Base-by-base conservation (phyloP, 139 green algal genomes). In the Coelastrella sp. region DNA sequence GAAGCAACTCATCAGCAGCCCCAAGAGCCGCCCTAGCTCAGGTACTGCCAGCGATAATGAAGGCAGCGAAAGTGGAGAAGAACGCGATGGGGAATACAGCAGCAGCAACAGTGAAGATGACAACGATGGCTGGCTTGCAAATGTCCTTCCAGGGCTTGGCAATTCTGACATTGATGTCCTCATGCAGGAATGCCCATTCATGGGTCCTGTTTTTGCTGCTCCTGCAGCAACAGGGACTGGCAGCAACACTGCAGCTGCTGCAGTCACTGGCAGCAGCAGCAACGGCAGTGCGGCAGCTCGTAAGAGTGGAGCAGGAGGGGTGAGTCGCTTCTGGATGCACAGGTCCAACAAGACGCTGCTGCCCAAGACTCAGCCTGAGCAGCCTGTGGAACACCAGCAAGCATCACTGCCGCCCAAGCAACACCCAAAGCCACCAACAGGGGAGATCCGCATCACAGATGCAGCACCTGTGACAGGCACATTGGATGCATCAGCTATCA, bases 1-100 rank as follows among this genome's bases (percentile, higher is more conserved):
- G 53, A 64, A 27, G 21, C 17, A 64, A 21, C 21, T 9, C 17
- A 64, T n/a, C 3, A 9, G 5, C 53, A 64, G 53, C 21, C 6
- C 1, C 21, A 9, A 64, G 21, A n/a, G 21, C 53, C 53, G 53
- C 1, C 53, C 19, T 32, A 64, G 19, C 6, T 64, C 53, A 9
- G 53, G 53, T 19, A 32, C 53, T 64, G 17, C 53, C 2, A 64
- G 53, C 5, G 53, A 64, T 27, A 21, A 64, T 64, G 53, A 48
- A 4, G 57, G 38, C 68, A 37, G 68, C 68, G 57, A 57, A 25
- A 67, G 50, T 37, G 59, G 73, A 86, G 85, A 68, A 71, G 90
- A 59, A 59, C 50, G 77, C 77, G 21, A 40, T 59, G 37, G 32
- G 11, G 53, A 51, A 21, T 5, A 21, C 50, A 51, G 51, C 74